Base-by-base conservation (phyloP, 768 basidiomycete species). In the Serpula lacrymans region DNA sequence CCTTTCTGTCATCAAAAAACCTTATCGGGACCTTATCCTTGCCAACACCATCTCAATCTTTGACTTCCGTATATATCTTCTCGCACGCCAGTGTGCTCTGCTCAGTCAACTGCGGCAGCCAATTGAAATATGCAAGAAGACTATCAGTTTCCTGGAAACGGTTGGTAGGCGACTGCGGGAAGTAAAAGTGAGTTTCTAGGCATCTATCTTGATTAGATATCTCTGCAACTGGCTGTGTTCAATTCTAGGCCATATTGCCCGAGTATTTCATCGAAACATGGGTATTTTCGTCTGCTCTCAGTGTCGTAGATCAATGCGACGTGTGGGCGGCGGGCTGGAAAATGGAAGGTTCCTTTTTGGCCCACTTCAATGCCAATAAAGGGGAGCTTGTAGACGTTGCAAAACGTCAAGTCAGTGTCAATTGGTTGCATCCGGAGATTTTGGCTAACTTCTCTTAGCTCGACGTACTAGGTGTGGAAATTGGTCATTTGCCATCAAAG, bases 321-420 rank as follows among this genome's bases (percentile, higher is more conserved):
- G 60, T 63, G 2, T 93, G 91, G 88, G 72, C 75, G 9, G 58
- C 65, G n/a, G 48, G 60, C 1, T 62, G 69, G 43, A 65, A 70
- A 17, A 57, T 80, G 33, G 74, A 83, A 35, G 68, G 72, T 2
- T 41, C 68, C 2, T 56, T 69, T 8, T 57, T 78, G 13, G 63
- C 70, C 18, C 65, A 70, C 5, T 81, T 84, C 53, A 78, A 76
- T 47, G 88, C 90, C 11, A 81, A 78, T 11, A 86, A 90, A 52
- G 93, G 85, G n/a, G 94, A 96, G 57, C 70, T 97, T 13, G 64
- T 88, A 2, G 88, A 97, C 47, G 74, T 96, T n/a, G 88, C 92
- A 9, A 77, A 87, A 45, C 77, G 75, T 42, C 94, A 98, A 72
- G 93, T 91, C 51, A 37, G 62, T 60, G 35, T 21, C 29, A n/a